phyloP scores from a whole-genome alignment of 139 green algal genomes.

The Chlorella sp. region DNA sequence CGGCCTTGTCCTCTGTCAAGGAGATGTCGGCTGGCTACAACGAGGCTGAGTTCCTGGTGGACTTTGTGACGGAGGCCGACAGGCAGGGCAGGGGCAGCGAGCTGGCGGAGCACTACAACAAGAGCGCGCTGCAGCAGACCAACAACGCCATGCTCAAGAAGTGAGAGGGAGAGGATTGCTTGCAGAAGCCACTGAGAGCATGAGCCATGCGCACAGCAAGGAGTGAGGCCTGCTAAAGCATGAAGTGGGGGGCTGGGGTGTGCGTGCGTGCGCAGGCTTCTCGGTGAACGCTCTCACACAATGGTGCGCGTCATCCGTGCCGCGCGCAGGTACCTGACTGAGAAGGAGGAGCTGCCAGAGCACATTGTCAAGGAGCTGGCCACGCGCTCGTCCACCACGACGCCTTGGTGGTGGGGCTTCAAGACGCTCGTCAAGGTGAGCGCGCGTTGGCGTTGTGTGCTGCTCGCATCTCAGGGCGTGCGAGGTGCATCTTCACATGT shows the following conservation, averaged over 20 bases:
- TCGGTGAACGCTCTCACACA: too few species aligned
- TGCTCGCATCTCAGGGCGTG: too few species aligned
- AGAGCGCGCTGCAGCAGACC: not conserved
- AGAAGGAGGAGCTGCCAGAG: conserved; percentile 12
- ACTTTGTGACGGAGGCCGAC: conserved; percentile 49
- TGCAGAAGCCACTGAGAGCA: too few species aligned
- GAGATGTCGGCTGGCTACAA: conserved; percentile 25
- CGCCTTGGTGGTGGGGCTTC: conserved; percentile 68
- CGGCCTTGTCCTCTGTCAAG: conserved; percentile 17
- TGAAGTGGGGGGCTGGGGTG: too few species aligned
- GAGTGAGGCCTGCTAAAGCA: too few species aligned
- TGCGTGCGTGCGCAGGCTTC: too few species aligned
- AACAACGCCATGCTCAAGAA: not conserved
- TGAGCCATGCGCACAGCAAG: too few species aligned
- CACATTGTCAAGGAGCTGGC: conserved; percentile 42
- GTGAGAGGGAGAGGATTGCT: too few species aligned
- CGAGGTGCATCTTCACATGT: not conserved
- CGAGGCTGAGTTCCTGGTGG: conserved; percentile 49
- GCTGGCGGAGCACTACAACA: conserved; percentile 5
- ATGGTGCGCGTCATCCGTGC: too few species aligned
- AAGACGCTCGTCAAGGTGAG: conserved; percentile 48
- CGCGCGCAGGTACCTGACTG: conserved; percentile 3
- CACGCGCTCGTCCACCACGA: conserved; percentile 53
- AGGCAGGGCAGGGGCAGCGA: not conserved
- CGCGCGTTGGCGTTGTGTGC: too few species aligned